Evolutionary conservation across 78 protist species (phyloP).

Genomic region (Dictyostelium capitatum): DNA sequence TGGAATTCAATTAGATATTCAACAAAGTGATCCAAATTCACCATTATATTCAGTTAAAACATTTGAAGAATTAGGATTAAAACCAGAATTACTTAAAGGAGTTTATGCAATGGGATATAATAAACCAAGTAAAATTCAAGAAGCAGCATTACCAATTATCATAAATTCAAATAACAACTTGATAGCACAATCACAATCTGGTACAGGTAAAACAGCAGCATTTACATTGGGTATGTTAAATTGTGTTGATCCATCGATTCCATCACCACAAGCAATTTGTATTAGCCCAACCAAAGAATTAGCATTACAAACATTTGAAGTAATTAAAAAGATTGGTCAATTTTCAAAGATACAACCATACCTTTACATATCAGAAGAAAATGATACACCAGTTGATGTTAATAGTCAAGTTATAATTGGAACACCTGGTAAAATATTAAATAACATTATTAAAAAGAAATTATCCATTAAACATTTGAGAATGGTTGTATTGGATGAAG

Average conservation of each 20-base stretch:
- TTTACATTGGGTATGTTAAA: constrained; percentile 89
- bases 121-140: constrained; percentile 89
- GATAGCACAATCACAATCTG: constrained; percentile 96
- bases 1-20: constrained; percentile 36
- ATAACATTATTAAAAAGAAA: not conserved
- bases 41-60: constrained; percentile 72
- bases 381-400: constrained; percentile 10
- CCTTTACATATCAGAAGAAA: constrained; percentile 22
- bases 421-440: constrained; percentile 92
- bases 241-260: constrained; percentile 43
- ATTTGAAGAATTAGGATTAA: constrained; percentile 79
- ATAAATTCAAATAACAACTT: constrained; percentile 74
- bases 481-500: constrained; percentile 93
- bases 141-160: constrained; percentile 84
- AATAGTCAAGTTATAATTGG: constrained; percentile 91
- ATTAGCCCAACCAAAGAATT: constrained; percentile 87
- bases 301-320: constrained; percentile 68
- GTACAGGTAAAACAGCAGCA: constrained; percentile 98
- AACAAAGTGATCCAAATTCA: constrained; percentile 68
- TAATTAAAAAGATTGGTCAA: constrained; percentile 43
- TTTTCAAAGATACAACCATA: constrained; percentile 48
- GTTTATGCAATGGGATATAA: constrained; percentile 84
- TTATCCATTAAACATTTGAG: constrained; percentile 45
- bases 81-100: constrained; percentile 75
- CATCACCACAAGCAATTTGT: constrained; percentile 77